Conservation (phyloP, 73 alveolate genomes). For the Effrenium voratum region DNA sequence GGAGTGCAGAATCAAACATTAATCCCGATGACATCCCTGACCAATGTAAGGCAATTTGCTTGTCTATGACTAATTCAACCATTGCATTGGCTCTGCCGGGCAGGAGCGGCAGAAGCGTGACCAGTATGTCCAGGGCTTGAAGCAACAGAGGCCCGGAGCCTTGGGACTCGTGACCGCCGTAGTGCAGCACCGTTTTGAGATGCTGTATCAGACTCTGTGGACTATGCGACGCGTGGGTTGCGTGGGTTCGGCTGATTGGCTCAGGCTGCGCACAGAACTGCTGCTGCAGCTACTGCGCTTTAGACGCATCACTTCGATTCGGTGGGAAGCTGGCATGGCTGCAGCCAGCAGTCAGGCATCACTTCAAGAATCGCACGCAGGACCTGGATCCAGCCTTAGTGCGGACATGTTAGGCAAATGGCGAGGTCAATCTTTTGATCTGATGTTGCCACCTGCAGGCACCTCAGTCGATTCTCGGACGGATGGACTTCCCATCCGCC, state of each 20-base stretch:
- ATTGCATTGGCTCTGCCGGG: neutral
- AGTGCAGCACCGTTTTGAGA: too few relatives aligned
- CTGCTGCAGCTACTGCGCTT: conserved; percentile 41
- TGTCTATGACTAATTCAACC: neutral
- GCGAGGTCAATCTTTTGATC: too few relatives aligned
- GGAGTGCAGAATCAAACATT: neutral
- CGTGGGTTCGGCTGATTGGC: neutral
- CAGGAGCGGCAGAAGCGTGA: conserved; percentile 83
- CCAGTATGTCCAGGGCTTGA: conserved; percentile 51
- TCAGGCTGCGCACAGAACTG: conserved; percentile 84
- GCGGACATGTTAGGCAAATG: too few relatives aligned
- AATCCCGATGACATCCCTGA: neutral
- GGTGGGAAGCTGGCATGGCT: too few relatives aligned
- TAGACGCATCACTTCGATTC: neutral
- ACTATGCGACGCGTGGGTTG: neutral
- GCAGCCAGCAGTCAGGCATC: conserved; percentile 95
- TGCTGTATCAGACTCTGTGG: too few relatives aligned
- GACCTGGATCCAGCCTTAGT: conserved; percentile 92
- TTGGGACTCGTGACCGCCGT: too few relatives aligned
- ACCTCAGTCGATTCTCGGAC: neutral
- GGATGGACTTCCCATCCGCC: neutral
- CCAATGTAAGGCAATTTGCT: too few relatives aligned
- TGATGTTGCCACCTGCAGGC: too few relatives aligned
- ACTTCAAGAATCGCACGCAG: conserved; percentile 95
- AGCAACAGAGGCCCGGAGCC: conserved; percentile 56